These are phyloP conservation scores for Podila horticola DNA, from an alignment of 192 early-diverging fungal species.

Conservation along the genomic window DNA sequence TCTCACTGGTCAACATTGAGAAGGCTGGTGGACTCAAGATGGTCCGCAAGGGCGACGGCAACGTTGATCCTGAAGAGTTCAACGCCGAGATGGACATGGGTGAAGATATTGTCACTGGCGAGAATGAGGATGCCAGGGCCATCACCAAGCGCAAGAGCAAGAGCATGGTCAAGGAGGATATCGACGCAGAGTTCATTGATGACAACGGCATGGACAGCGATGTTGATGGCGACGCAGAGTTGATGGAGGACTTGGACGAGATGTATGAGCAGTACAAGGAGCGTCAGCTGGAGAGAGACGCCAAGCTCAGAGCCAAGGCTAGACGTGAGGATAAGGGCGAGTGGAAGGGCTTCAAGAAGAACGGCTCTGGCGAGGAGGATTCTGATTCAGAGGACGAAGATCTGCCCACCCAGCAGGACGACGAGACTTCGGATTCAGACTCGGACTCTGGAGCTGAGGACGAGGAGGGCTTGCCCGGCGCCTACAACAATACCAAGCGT, in stretches of 20 bases:
- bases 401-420: slow-evolving; percentile 14
- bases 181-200: slow-evolving; percentile 42
- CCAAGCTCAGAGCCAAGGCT: slow-evolving; percentile 77
- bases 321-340: slow-evolving; percentile 74
- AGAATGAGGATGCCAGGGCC: slow-evolving; percentile 51
- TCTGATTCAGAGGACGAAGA: slow-evolving; percentile 49
- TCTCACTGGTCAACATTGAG: slow-evolving; percentile 62
- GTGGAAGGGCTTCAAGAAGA: slow-evolving; percentile 71
- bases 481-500: slow-evolving; percentile 33
- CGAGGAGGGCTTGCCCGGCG: slow-evolving; percentile 50
- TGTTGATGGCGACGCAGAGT: slow-evolving; percentile 56
- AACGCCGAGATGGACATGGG: slow-evolving; percentile 53
- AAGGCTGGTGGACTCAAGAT: slow-evolving; percentile 60
- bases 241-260: slow-evolving; percentile 74
- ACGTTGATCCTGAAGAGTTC: slow-evolving; percentile 53
- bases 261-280: slow-evolving; percentile 79
- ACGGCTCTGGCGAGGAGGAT: slow-evolving; percentile 51
- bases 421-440: slow-evolving; percentile 39
- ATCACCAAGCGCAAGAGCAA: slow-evolving; percentile 61
- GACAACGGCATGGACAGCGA: slow-evolving; percentile 36
- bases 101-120: slow-evolving; percentile 56
- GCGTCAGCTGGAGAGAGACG: slow-evolving; percentile 79
- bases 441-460: slow-evolving; percentile 57
- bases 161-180: slow-evolving; percentile 53
- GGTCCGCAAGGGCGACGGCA: slow-evolving; percentile 66